Percentiles rank a stretch among this genome's conserved stretches.
These are phyloP conservation scores for Pyrenochaeta sp. DNA, from an alignment of 2,329 filamentous ascomycete genomes.

Conservation along the genomic window DNA sequence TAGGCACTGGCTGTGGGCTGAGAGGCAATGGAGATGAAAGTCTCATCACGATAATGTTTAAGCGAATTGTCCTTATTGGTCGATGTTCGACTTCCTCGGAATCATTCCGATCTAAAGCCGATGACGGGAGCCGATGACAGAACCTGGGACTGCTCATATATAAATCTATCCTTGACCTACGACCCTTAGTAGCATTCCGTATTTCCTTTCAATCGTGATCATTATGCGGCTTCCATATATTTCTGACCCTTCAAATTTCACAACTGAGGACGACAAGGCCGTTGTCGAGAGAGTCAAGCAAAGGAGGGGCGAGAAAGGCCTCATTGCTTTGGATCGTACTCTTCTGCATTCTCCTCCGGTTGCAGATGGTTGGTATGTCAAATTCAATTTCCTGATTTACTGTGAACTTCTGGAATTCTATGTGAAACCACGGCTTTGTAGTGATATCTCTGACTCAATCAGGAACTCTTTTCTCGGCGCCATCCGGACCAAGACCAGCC, in stretches of 20 bases:
- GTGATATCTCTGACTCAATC: neutral
- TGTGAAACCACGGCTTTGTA: no score
- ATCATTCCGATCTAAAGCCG: slow-evolving; percentile 15
- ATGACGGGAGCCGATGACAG: no score
- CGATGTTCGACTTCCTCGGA: slow-evolving; percentile 5
- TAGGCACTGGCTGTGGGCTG: neutral
- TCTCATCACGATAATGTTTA: slow-evolving; percentile 18
- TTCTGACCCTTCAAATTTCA: slow-evolving; percentile 58
- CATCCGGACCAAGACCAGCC: slow-evolving; percentile 62
- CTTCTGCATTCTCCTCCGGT: slow-evolving; percentile 64
- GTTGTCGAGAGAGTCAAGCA: slow-evolving; percentile 61
- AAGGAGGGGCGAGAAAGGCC: slow-evolving; percentile 58
- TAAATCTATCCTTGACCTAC: no score
- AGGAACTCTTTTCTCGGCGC: slow-evolving; percentile 65
- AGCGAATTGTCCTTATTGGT: slow-evolving; percentile 9
- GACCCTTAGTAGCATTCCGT: no score
- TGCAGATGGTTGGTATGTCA: slow-evolving; percentile 61
- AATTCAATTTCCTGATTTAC: neutral
- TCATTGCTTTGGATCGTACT: slow-evolving; percentile 63
- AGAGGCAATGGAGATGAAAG: slow-evolving; percentile 1
- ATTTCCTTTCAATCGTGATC: neutral
- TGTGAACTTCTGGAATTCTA: no score
- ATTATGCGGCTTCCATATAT: slow-evolving; percentile 65
- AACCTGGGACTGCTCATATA: no score
- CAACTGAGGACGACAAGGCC: slow-evolving; percentile 57